Evolutionary conservation across 148 eudicot species (phyloP).

Genomic region (Chenopodium album): DNA sequence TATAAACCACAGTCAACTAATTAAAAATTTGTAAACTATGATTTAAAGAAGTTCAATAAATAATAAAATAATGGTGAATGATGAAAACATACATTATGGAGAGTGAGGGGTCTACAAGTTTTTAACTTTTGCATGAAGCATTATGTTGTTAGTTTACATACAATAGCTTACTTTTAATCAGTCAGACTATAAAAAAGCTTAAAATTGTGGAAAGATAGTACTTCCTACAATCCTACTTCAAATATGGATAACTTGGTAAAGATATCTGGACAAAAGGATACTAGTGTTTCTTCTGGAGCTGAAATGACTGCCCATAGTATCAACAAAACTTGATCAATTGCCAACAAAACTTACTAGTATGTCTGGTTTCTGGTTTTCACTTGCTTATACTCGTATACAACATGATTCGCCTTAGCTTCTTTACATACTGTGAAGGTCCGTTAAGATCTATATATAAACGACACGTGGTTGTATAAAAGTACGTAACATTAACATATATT

Average conservation of each 20-base stretch:
- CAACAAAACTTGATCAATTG: background rate
- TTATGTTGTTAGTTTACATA: background rate
- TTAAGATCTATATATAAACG: too few relatives aligned
- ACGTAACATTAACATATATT: too few relatives aligned
- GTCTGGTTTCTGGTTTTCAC: conserved; percentile 17
- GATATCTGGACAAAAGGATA: background rate
- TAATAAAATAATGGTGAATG: too few relatives aligned
- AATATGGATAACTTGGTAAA: background rate
- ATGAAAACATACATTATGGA: background rate
- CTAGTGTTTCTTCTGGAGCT: conserved; percentile 1
- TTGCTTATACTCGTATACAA: background rate
- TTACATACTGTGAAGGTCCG: too few relatives aligned
- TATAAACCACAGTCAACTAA: too few relatives aligned
- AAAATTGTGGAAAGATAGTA: background rate
- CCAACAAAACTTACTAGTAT: background rate
- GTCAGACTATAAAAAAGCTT: conserved; percentile 4
- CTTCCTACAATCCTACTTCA: background rate
- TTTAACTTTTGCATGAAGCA: background rate
- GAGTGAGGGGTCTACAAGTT: background rate
- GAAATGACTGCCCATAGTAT: conserved; percentile 31
- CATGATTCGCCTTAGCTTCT: too few relatives aligned
- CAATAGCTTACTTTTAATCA: background rate
- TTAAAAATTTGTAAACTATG: too few relatives aligned
- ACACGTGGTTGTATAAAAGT: too few relatives aligned
- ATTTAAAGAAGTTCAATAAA: background rate